Percentiles rank a stretch among this genome's conserved stretches.
Evolutionary conservation across 2,329 filamentous ascomycete genomes (phyloP).

Genomic region (Aspergillus floridensis): DNA sequence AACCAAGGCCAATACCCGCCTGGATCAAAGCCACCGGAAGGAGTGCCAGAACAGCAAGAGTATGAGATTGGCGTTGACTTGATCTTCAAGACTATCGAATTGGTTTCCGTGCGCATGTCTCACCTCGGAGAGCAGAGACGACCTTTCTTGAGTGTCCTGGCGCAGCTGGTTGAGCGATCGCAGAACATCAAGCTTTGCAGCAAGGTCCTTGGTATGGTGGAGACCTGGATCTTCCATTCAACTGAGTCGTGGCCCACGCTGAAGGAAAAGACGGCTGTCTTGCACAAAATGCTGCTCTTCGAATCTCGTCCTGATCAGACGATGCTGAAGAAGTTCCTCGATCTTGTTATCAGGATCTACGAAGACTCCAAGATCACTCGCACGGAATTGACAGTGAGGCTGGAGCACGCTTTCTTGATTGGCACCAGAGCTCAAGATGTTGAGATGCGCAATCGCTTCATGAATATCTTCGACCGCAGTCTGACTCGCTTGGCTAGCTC

Average conservation of each 20-base stretch:
- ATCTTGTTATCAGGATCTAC: constrained; percentile 96
- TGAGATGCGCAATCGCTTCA: constrained; percentile 94
- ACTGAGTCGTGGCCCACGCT: constrained; percentile 94
- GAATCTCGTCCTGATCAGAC: constrained; percentile 79
- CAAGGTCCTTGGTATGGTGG: constrained; percentile 91
- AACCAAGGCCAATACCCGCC: constrained; percentile 42
- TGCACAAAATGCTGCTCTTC: constrained; percentile 99
- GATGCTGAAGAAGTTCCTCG: constrained; percentile 87
- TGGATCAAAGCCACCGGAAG: constrained; percentile 42
- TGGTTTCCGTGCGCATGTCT: constrained; percentile 89
- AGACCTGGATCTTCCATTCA: constrained; percentile 92
- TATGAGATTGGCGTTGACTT: constrained; percentile 84
- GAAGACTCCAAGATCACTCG: constrained; percentile 94
- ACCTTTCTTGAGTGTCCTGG: constrained; percentile 91
- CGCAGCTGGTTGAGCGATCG: constrained; percentile 92
- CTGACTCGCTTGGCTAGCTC: constrained; percentile 89
- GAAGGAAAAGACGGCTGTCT: constrained; percentile 96
- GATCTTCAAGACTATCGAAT: constrained; percentile 92
- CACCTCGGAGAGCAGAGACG: constrained; percentile 84
- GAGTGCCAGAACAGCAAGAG: constrained; percentile 66
- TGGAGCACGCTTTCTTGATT: constrained; percentile 98
- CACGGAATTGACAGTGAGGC: constrained; percentile 90
- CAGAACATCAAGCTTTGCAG: constrained; percentile 81
- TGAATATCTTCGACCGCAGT: constrained; percentile 93
- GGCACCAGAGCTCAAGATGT: constrained; percentile 90